Evolutionary conservation across 192 early-diverging fungal species (phyloP), one percentile per base, ranked within the genome.

Genomic region (Umbelopsis isabellina): DNA sequence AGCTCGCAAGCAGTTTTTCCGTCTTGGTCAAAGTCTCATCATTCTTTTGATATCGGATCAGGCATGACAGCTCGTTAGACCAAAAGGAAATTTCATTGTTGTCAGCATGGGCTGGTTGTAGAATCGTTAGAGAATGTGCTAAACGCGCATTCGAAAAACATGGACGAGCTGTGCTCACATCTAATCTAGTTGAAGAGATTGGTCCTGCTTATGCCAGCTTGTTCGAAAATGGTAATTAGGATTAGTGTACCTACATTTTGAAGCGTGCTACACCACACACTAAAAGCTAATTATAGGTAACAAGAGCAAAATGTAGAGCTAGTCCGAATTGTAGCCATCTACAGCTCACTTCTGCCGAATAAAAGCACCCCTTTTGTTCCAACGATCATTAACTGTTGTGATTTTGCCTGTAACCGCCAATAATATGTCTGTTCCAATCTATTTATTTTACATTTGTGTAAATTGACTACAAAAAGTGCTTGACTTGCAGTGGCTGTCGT

Each of bases 51-150:
- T 23, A 9, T 22, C 9, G 25, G 2, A 8, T 9, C 48, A 84
- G 75, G 21, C 77, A 89, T 49, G 67, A 53, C 1, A 75, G 72
- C 41, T 49, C 73, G 1, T 78, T 87, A 18, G 47, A 78, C 13
- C 45, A 69, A 23, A 48, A 71, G 7, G 77, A 81, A 11, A 75
- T 85, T 45, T 66, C 79, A 11, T 75, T 94, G 78, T 81, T 87
- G 9, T 91, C 93, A 22, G 86, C 89, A 3, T 93, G 84, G 76
- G 90, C 89, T 3, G 90, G 85, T 3, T 91, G 87, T 65, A 64
- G 70, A 10, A 71, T 91, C 41, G 80, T 83, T 16, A 74, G 89
- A 27, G 75, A 80, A 44, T 82, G 83, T 46, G 79, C 89, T 1
- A 77, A 77, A 8, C 61, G 75, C n/a, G 89, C 91, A 21, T 93